Percentiles rank a stretch among this genome's conserved stretches.
Conservation (phyloP, 257 asterid genomes). For the Solanum rostratum region DNA sequence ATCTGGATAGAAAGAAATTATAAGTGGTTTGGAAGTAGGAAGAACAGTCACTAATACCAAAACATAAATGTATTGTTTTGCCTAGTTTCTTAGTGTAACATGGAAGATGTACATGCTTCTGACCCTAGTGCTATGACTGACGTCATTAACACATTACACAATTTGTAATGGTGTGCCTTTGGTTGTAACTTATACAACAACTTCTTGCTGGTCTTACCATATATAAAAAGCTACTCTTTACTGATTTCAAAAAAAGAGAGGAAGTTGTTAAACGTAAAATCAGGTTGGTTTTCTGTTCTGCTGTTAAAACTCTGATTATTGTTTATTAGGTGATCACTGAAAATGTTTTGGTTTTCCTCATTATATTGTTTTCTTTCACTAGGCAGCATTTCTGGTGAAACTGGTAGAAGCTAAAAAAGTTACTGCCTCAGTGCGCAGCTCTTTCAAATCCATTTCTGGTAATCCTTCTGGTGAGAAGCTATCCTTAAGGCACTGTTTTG, state of each 20-base stretch:
- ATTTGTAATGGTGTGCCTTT: background rate
- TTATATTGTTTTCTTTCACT: background rate
- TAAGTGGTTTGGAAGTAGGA: background rate
- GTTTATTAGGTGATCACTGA: background rate
- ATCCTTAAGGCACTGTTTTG: conserved; percentile 83
- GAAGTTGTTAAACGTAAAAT: background rate
- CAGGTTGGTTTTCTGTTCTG: background rate
- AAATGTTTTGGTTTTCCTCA: background rate
- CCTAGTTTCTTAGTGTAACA: background rate
- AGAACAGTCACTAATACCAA: background rate
- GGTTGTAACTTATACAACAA: background rate
- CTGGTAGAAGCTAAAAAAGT: conserved; percentile 76
- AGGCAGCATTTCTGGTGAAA: conserved; percentile 83
- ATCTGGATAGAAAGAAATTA: background rate
- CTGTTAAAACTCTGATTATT: background rate
- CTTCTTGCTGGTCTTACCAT: background rate
- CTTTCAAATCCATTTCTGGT: conserved; percentile 52
- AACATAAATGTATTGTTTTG: background rate
- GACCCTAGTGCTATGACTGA: background rate
- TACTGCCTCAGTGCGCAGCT: conserved; percentile 62
- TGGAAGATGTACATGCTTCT: background rate
- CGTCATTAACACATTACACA: background rate
- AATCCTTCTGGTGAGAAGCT: conserved; percentile 59
- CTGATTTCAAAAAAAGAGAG: background rate
- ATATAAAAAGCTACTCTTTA: background rate